Evolutionary conservation across 176 grass and related monocot genomes (phyloP).

Genomic region (Urochloa ruziziensis): DNA sequence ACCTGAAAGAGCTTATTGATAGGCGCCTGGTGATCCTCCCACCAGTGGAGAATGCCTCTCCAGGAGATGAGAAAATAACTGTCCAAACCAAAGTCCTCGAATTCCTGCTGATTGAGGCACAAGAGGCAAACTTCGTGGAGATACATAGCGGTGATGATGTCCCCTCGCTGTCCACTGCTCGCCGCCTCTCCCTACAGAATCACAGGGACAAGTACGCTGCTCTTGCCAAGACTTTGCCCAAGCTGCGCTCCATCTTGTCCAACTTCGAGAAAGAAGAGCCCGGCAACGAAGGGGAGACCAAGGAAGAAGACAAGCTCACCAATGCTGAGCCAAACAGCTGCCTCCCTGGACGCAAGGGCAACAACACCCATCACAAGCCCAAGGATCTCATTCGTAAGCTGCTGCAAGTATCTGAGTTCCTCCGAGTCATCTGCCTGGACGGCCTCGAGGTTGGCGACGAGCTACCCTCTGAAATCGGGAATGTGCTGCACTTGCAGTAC

Average conservation of each 20-base stretch:
- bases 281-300: too few species aligned
- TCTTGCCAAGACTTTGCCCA: neutral
- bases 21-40: constrained; percentile 16
- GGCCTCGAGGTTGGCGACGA: neutral
- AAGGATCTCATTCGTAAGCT: too few species aligned
- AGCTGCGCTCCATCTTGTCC: neutral
- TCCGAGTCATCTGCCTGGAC: neutral
- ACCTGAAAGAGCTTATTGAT: constrained; percentile 39
- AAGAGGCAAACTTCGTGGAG: neutral
- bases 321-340: too few species aligned
- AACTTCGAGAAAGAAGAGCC: neutral
- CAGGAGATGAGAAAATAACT: neutral
- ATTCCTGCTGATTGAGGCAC: neutral
- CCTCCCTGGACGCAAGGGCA: too few species aligned
- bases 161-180: neutral
- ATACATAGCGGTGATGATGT: neutral
- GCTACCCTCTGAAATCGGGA: neutral
- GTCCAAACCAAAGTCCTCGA: constrained; percentile 8
- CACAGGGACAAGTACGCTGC: neutral
- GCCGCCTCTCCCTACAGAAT: neutral
- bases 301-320: too few species aligned
- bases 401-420: too few species aligned
- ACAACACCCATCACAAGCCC: too few species aligned
- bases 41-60: neutral
- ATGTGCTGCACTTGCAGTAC: neutral